Percentiles rank a stretch among this genome's conserved stretches.
Conservation (phyloP, 2,329 filamentous ascomycete species). For the Pseudogymnoascus sp. region DNA sequence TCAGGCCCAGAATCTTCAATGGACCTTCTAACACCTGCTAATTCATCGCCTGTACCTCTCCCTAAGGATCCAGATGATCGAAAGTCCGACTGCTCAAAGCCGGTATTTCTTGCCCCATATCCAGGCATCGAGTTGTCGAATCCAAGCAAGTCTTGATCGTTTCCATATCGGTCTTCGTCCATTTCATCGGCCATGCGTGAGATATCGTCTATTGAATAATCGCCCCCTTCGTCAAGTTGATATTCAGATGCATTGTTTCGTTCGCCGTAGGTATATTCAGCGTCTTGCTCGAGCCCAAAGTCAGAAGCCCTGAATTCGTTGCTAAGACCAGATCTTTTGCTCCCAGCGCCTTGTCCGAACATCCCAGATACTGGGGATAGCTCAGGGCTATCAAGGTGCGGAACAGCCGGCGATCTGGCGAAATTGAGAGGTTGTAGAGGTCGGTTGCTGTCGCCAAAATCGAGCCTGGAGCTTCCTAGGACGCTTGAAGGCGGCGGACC, state of each 20-base stretch:
- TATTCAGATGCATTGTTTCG: conserved; percentile 26
- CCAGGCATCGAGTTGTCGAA: neutral
- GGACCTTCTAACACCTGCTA: neutral
- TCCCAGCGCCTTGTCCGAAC: conserved; percentile 16
- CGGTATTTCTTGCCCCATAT: neutral
- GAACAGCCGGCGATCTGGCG: conserved; percentile 24
- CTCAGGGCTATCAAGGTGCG: conserved; percentile 18
- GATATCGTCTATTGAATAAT: conserved; percentile 1
- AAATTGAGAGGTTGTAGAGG: conserved; percentile 29
- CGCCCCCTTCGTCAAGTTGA: neutral
- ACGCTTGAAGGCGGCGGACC: conserved; percentile 44
- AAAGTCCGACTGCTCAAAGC: neutral
- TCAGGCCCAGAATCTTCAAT: neutral
- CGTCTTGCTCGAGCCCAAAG: conserved; percentile 30
- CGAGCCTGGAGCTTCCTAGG: conserved; percentile 44
- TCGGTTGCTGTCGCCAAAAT: conserved; percentile 22
- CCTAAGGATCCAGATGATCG: neutral
- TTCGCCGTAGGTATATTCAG: conserved; percentile 34
- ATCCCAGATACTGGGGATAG: conserved; percentile 19
- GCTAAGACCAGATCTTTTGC: conserved; percentile 45
- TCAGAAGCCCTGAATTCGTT: conserved; percentile 32
- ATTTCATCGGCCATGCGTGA: conserved; percentile 6
- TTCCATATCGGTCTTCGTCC: conserved; percentile 6
- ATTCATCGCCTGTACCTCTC: neutral
- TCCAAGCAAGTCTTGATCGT: neutral